Conservation (phyloP, 78 protist species). For the Diacronema lutheri region DNA sequence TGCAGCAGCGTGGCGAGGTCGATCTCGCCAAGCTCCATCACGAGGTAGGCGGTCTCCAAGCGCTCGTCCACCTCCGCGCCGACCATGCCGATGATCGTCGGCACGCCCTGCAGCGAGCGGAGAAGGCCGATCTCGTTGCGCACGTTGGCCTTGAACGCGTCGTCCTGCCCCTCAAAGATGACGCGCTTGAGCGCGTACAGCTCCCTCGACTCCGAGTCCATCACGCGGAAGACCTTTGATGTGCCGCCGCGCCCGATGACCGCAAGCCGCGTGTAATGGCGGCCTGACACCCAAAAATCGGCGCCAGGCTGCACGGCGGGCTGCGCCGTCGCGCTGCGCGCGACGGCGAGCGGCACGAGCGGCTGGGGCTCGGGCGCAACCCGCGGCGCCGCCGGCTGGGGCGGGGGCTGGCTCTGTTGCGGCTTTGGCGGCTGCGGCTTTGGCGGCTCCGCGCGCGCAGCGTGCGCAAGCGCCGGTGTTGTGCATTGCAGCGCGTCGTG, state of each 20-base stretch:
- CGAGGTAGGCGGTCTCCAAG: constrained; percentile 39
- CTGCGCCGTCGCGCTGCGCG: no score
- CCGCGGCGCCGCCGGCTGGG: no score
- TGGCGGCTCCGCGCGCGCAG: no score
- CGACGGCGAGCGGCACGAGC: no score
- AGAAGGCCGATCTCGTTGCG: constrained; percentile 80
- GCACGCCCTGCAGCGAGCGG: constrained; percentile 28
- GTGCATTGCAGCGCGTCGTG: no score
- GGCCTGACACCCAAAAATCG: constrained; percentile 5
- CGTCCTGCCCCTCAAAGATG: constrained; percentile 21
- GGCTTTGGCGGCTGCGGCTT: no score
- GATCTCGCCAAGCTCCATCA: constrained; percentile 86
- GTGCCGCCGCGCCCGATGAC: constrained; percentile 85
- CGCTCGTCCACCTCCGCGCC: constrained; percentile 60
- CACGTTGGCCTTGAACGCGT: constrained; percentile 44
- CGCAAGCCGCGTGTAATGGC: constrained; percentile 4
- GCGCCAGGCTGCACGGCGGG: no score
- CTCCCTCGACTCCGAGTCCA: background rate
- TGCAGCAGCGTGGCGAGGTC: constrained; percentile 63
- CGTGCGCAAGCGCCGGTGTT: no score
- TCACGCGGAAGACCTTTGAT: constrained; percentile 46
- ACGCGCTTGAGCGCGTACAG: constrained; percentile 65
- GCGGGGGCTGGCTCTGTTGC: no score
- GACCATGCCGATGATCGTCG: constrained; percentile 58
- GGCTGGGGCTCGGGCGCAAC: no score